Evolutionary conservation across 768 basidiomycete genomes (phyloP), one percentile per base, ranked within the genome.

Genomic region (Daedalea quercina): DNA sequence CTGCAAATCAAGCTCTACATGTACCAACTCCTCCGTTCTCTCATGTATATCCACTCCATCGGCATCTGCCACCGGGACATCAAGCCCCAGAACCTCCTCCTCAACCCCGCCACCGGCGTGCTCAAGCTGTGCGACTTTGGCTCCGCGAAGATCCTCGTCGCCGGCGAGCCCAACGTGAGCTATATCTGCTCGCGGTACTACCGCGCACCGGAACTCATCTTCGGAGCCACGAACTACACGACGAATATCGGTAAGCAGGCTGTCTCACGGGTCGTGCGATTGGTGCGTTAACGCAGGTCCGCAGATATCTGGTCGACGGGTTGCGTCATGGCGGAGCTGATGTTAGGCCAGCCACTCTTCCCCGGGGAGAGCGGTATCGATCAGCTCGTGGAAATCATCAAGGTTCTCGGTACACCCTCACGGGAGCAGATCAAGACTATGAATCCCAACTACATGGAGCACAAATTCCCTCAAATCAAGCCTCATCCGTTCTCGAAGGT

Each of bases 381-480:
- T 73, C 96, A 99, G 74, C 70, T 99, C 64, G 96, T 99, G 53
- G 96, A 99, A 74, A 99, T 99, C 63, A 99, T 99, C 85, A 99
- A 99, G 71, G 94, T 99, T 42, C 82, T 99, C 50, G 96, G 96
- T 15, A 99, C 96, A 20, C 96, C 96, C 2, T 94, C 96, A 54
- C 78, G 95, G 60, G 96, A 98, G 67, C 96, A 99, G 71, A 99
- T 99, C 81, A 98, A 99, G 85, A 98, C 96, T 61, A 99, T 99
- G 96, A 99, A 99, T 72, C 96, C 96, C 51, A 99, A 99, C 75
- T 99, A 99, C 73, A 98, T 98, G 96, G 96, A 99, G 68, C 96
- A 99, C 82, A 97, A 98, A 73, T 99, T 99, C 77, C 96, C 96
- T 1, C 95, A 98, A 72, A 99, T 99, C 77, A 94, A 95, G 68